These are phyloP conservation scores for Backusella mclennaniae DNA, from an alignment of 192 early-diverging fungal species.

Conservation along the genomic window DNA sequence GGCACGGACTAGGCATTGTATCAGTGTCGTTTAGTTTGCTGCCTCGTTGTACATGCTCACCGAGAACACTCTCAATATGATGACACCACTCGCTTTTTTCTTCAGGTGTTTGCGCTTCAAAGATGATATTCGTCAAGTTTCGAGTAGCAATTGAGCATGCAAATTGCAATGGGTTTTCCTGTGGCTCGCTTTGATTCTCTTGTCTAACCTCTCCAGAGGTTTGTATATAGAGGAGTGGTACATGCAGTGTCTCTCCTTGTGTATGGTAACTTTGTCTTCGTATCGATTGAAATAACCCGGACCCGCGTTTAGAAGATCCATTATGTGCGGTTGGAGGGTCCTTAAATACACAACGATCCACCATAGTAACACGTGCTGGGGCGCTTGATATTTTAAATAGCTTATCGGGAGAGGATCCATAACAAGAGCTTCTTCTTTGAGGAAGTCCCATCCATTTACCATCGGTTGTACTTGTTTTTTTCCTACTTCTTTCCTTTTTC, in stretches of 20 bases:
- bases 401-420: constrained; percentile 12
- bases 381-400: constrained; percentile 11
- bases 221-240: background rate
- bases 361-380: constrained; percentile 18
- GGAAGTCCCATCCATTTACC: background rate
- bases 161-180: constrained; percentile 26
- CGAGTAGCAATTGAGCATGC: constrained; percentile 23
- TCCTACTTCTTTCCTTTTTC: background rate
- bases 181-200: background rate
- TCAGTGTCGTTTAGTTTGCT: background rate
- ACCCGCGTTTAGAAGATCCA: background rate
- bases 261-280: background rate
- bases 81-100: constrained; percentile 27
- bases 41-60: constrained; percentile 11
- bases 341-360: constrained; percentile 10
- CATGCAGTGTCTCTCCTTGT: background rate
- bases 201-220: background rate
- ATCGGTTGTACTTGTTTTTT: background rate
- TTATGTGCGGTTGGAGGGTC: background rate
- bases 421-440: background rate
- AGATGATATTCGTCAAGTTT: constrained; percentile 7
- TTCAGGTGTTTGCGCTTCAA: constrained; percentile 11
- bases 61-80: constrained; percentile 14
- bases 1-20: background rate
- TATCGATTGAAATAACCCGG: constrained; percentile 2